Conservation (phyloP, 805 yeast genomes). For the Pichia gijzeniarum region DNA sequence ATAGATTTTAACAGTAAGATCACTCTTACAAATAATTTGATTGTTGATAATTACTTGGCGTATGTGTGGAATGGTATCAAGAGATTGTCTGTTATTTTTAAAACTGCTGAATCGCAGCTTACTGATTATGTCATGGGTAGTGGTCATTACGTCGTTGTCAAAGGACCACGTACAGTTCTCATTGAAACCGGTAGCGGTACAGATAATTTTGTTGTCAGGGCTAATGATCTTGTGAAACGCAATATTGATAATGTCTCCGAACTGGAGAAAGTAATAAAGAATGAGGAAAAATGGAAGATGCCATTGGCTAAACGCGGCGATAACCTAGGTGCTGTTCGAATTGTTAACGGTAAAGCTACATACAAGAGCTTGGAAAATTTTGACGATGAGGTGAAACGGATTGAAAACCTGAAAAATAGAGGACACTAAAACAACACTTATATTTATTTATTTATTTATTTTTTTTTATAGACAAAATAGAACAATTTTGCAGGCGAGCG, state of each 20-base stretch:
- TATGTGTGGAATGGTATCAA: background rate
- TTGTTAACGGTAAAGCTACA: conserved; percentile 35
- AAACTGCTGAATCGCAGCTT: conserved; percentile 1
- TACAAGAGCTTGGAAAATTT: conserved; percentile 42
- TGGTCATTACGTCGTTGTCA: conserved; percentile 40
- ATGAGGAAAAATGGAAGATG: conserved; percentile 15
- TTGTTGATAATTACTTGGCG: conserved; percentile 1
- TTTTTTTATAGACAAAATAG: background rate
- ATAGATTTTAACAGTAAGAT: background rate
- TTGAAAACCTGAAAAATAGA: conserved; percentile 21
- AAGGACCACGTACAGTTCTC: conserved; percentile 49
- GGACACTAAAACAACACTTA: background rate
- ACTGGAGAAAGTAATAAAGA: conserved; percentile 21
- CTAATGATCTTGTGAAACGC: background rate
- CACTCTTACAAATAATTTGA: background rate
- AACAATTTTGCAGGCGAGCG: too few relatives aligned
- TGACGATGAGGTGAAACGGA: conserved; percentile 30
- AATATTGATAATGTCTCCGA: conserved; percentile 10
- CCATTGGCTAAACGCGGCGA: conserved; percentile 33
- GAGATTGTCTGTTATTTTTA: background rate
- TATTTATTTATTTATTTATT: background rate
- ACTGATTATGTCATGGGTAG: conserved; percentile 28
- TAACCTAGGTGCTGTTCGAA: conserved; percentile 42
- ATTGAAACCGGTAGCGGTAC: conserved; percentile 38
- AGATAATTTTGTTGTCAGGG: conserved; percentile 19